Conservation (phyloP, 176 grass and related monocot genomes). For the Metroxylon sagu region DNA sequence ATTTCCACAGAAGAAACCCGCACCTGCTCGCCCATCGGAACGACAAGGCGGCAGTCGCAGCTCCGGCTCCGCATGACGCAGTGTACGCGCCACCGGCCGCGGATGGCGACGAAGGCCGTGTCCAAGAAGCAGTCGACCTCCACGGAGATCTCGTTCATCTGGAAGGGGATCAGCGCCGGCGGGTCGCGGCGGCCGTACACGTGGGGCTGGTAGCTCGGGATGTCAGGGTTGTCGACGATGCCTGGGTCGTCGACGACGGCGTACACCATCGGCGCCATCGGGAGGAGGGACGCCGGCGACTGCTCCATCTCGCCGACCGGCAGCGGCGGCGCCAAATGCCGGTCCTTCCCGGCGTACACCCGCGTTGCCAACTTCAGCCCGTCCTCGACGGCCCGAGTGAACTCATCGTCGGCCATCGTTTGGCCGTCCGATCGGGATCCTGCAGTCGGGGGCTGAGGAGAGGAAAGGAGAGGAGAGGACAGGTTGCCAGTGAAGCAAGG, state of each 20-base stretch:
- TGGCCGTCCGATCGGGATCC: slow-evolving; percentile 1
- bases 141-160: slow-evolving; percentile 75
- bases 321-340: slow-evolving; percentile 16
- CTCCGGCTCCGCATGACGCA: slow-evolving; percentile 65
- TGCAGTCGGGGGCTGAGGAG: not conserved
- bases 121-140: slow-evolving; percentile 62
- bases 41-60: slow-evolving; percentile 55
- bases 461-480: too few relatives aligned
- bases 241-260: slow-evolving; percentile 56
- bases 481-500: too few relatives aligned
- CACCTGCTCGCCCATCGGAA: slow-evolving; percentile 78
- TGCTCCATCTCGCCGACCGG: slow-evolving; percentile 42
- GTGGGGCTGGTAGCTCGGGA: slow-evolving; percentile 92
- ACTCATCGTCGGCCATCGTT: slow-evolving; percentile 31
- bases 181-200: slow-evolving; percentile 71
- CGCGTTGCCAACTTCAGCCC: slow-evolving; percentile 67
- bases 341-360: not conserved
- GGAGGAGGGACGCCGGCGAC: slow-evolving; percentile 24
- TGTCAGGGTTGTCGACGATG: slow-evolving; percentile 75
- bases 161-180: slow-evolving; percentile 75
- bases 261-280: slow-evolving; percentile 58
- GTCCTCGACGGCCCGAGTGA: slow-evolving; percentile 64
- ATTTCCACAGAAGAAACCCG: not conserved
- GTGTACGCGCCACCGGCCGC: slow-evolving; percentile 73
- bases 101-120: slow-evolving; percentile 39